Percentiles rank a stretch among this genome's conserved stretches.
Conservation (phyloP, 1,139 yeast genomes). For the Kurtzmaniella quercitrusa region DNA sequence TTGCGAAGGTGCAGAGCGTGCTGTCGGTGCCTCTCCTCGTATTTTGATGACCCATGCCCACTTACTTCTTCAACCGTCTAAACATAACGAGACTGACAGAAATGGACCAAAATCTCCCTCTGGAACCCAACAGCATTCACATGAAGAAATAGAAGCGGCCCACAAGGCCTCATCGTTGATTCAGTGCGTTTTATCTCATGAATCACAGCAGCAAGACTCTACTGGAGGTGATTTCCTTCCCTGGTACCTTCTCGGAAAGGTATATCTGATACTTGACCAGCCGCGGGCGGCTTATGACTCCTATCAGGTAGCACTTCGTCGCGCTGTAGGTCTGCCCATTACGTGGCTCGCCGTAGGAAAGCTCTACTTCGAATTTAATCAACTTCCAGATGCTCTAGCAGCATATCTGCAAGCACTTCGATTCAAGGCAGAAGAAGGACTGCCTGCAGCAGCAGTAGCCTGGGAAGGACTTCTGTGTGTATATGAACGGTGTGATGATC, state of each 20-base stretch:
- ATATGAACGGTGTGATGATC: constrained; percentile 62
- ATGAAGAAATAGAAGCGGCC: constrained; percentile 26
- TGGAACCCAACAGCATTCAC: constrained; percentile 8
- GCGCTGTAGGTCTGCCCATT: constrained; percentile 51
- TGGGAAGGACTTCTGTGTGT: constrained; percentile 65
- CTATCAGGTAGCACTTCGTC: constrained; percentile 52
- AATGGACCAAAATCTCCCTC: not conserved
- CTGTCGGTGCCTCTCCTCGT: constrained; percentile 42
- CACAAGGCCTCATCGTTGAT: constrained; percentile 5
- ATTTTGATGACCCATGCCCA: constrained; percentile 46
- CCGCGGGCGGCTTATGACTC: constrained; percentile 55
- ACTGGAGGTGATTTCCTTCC: constrained; percentile 49
- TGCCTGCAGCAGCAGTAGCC: constrained; percentile 52
- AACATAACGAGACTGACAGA: not conserved
- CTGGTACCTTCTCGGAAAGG: constrained; percentile 54
- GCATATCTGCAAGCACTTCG: constrained; percentile 65
- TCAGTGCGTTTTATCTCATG: not conserved
- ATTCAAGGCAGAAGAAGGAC: constrained; percentile 45
- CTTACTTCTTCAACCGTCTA: constrained; percentile 26
- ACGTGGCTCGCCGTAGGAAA: constrained; percentile 68
- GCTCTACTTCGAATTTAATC: constrained; percentile 53
- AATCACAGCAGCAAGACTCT: not conserved
- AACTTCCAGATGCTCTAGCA: constrained; percentile 60
- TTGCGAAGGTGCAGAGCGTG: constrained; percentile 43
- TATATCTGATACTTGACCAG: constrained; percentile 41